These are phyloP conservation scores for Pleurotus eryngii DNA, from an alignment of 768 basidiomycete genomes.

Conservation along the genomic window DNA sequence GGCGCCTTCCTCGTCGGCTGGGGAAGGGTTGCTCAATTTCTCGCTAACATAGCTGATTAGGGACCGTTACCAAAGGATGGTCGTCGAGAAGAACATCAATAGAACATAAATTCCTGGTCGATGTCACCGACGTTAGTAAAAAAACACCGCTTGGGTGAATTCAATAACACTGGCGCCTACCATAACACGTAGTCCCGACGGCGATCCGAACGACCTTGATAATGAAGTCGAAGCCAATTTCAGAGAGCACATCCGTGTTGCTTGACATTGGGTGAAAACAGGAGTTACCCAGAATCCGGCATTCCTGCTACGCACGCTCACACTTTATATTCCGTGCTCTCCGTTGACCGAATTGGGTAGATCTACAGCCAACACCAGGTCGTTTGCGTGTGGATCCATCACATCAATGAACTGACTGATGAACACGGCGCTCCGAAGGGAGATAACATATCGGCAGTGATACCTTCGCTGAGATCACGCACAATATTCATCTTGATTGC, in stretches of 20 bases:
- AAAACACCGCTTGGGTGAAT: neutral
- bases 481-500: too few species aligned
- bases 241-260: constrained; percentile 9
- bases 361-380: too few species aligned
- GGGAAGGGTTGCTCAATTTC: neutral
- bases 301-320: too few species aligned
- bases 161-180: neutral
- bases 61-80: constrained; percentile 11
- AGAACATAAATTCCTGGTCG: constrained; percentile 13
- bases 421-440: too few species aligned
- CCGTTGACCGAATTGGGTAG: too few species aligned
- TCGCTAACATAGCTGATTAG: neutral
- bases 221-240: constrained; percentile 14
- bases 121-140: neutral
- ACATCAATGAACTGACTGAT: too few species aligned
- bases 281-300: too few species aligned
- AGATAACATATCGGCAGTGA: too few species aligned
- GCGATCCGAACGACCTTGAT: constrained; percentile 15
- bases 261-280: neutral
- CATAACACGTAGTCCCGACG: constrained; percentile 14
- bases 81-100: constrained; percentile 13
- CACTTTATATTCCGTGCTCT: too few species aligned
- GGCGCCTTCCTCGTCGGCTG: constrained; percentile 16
- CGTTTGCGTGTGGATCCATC: too few species aligned
- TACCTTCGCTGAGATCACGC: too few species aligned